Base-by-base conservation (phyloP, 2,329 filamentous ascomycete genomes). In the Bipolaris cookei region DNA sequence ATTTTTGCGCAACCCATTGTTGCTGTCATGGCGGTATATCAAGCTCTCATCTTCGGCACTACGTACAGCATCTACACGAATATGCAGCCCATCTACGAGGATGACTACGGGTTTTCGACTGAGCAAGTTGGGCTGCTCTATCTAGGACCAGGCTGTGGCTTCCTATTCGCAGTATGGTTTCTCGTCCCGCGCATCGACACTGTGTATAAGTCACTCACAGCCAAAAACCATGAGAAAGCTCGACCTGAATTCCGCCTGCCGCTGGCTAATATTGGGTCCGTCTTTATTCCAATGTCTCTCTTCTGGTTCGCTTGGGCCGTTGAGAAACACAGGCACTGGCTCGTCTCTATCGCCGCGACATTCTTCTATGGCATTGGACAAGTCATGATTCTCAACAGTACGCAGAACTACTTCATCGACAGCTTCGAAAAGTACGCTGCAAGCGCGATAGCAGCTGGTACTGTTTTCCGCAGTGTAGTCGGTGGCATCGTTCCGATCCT, bases 401-500 rank as follows among this genome's bases (percentile, higher is more conserved):
- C 81, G 14, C 82, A 84, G 51, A 85, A 84, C 50, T 84, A 84
- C 66, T 83, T 83, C 64, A 83, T 84, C 44, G 81, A 83, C 63
- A 76, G 77, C 20, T 83, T 83, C 54, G 80, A 82, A 56, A 76
- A 77, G 65, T 82, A 81, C 58, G 81, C 81, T 5, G 81, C 81
- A 6, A 78, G 75, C 34, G 81, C 81, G 0, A 82, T 83, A 49
- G 81, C 81, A 4, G 81, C 81, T 3, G 81, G 80, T 0, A 77
- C 80, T 1, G 76, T 82, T 0, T 82, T 83, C 51, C 67, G 81
- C 18, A 77, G 75, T 44, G 37, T 83, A 1, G 66, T 82, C 14
- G 81, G 81, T 4, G 81, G 80, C 4, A 64, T 82, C 0, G 73
- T 83, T 20, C 81, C 81, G 1, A 63, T 83, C 3, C 73, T 81